Base-by-base conservation (phyloP, 805 yeast species). In the Lachancea nothofagi region DNA sequence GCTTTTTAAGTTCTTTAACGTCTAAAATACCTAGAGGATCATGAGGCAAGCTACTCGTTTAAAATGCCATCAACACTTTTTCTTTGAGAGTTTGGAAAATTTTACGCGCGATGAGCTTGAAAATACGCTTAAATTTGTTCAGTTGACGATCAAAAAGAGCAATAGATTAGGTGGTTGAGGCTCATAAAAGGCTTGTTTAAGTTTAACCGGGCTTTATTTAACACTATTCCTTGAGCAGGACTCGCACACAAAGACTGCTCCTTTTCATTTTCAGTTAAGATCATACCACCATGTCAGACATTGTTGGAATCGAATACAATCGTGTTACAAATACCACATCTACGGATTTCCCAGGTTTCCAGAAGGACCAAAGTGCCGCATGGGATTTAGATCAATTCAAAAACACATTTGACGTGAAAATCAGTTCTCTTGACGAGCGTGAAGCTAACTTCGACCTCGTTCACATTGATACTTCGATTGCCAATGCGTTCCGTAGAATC, bases 401-500 rank as follows among this genome's bases (percentile, higher is more conserved):
- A 57, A 62, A 78, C 38, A 58, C 65, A 14, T 78, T 84, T 50
- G 78, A 78, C 44, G 76, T 90, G 46, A 69, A 80, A 45, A 77
- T 90, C 48, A 67, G 80, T 6, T 75, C 77, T 53, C 65, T 80
- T 43, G 71, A 76, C 33, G 83, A 80, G 43, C 74, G 89, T 59
- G 72, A 66, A 35, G 87, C 90, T 42, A 87, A 86, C 62, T 93
- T 93, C 54, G 98, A 93, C 62, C 69, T 93, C 48, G 66, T 84
- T 42, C 81, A 86, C 54, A 66, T 89, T 37, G 98, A 93, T 62
- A 84, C 97, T 1, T 85, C 97, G 9, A 70, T 93, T 42, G 89
- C 97, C 32, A 93, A 93, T 67, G 97, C 98, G 0, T 88, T 90
- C 66, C 81, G 98, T 59, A 82, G 98, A 57, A 84, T 93, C 53